Conservation (phyloP, 1,284 basidiomycete species). For the Meira nashicola region DNA sequence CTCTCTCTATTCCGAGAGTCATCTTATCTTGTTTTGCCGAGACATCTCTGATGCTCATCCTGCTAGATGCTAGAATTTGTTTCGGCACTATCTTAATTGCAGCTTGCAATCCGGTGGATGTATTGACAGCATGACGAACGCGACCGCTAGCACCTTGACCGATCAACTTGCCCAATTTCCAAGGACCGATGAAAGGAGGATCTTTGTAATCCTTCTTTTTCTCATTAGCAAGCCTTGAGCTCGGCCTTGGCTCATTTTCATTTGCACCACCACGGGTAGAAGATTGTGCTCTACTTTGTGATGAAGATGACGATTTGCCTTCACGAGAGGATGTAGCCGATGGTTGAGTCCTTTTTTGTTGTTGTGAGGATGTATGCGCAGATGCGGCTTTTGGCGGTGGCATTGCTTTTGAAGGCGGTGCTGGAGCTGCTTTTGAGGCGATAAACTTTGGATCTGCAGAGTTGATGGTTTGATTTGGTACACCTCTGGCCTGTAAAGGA, state of each 20-base stretch:
- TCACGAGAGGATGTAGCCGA: neutral
- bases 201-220: slow-evolving; percentile 55
- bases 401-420: neutral
- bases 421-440: neutral
- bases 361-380: neutral
- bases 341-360: neutral
- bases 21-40: slow-evolving; percentile 73
- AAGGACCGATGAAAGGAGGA: slow-evolving; percentile 69
- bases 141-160: slow-evolving; percentile 80
- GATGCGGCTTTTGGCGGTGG: neutral
- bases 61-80: slow-evolving; percentile 66
- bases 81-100: slow-evolving; percentile 97
- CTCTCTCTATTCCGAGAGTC: slow-evolving; percentile 80
- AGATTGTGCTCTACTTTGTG: slow-evolving; percentile 6
- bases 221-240: slow-evolving; percentile 44
- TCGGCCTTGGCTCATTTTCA: slow-evolving; percentile 16
- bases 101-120: slow-evolving; percentile 79
- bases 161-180: slow-evolving; percentile 88
- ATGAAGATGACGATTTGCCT: slow-evolving; percentile 3
- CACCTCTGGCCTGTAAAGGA: slow-evolving; percentile 6
- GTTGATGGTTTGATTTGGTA: slow-evolving; percentile 1
- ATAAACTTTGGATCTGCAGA: neutral
- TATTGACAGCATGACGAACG: slow-evolving; percentile 84
- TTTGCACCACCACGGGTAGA: slow-evolving; percentile 9
- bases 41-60: slow-evolving; percentile 67